A percentile compares a stretch with the other conserved stretches of the same genome.
Evolutionary conservation across 208 protist species (phyloP).

Genomic region (Trichomonas tenax): DNA sequence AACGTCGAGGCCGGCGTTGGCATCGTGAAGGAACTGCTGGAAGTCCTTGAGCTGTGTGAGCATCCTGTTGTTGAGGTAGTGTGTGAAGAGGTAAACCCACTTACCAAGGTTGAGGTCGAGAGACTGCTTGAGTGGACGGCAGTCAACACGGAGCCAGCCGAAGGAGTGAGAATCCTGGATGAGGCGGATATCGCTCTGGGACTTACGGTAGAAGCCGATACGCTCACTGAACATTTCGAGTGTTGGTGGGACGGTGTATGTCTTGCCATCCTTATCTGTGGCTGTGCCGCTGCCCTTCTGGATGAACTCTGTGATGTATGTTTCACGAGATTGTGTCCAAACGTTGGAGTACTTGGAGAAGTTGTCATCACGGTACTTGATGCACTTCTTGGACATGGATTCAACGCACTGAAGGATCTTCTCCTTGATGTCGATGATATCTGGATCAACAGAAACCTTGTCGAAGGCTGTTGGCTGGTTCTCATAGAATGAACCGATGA

Average conservation of each 20-base stretch:
- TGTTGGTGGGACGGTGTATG: not conserved
- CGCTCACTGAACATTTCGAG: conserved; percentile 70
- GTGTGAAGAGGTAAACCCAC: conserved; percentile 77
- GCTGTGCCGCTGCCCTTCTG: conserved; percentile 24
- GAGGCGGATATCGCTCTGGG: conserved; percentile 51
- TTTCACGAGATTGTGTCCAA: conserved; percentile 9
- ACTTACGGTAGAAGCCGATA: conserved; percentile 69
- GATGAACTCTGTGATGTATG: conserved; percentile 28
- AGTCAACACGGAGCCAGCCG: conserved; percentile 71
- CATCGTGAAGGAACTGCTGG: conserved; percentile 59
- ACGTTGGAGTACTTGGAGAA: not conserved
- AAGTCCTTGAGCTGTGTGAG: conserved; percentile 42
- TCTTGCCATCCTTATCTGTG: conserved; percentile 18
- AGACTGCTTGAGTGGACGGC: conserved; percentile 74
- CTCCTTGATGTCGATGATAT: not conserved
- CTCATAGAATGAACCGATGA: not conserved
- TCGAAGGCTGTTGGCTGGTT: not conserved
- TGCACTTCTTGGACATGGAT: not conserved
- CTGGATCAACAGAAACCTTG: not conserved
- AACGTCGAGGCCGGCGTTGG: conserved; percentile 39
- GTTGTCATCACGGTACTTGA: not conserved
- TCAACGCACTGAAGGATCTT: not conserved
- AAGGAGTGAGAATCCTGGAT: conserved; percentile 66
- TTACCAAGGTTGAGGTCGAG: conserved; percentile 66
- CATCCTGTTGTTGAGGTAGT: conserved; percentile 45